Percentiles rank a stretch among this genome's conserved stretches.
phyloP scores from a whole-genome alignment of 2,329 filamentous ascomycete genomes.

The Orbilia blumenaviensis region DNA sequence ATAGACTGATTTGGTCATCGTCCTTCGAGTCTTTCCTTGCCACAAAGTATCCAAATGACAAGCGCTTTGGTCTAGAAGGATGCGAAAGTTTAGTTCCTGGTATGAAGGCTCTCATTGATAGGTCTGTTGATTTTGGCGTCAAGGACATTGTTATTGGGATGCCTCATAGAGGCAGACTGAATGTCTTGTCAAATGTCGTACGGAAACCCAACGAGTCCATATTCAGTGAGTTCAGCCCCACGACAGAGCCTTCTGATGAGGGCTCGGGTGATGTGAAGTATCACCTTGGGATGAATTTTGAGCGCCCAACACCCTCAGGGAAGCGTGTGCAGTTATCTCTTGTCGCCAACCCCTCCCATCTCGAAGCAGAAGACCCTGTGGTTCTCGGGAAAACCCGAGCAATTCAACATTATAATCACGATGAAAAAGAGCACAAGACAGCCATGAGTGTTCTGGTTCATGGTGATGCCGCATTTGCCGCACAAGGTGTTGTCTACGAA shows the following conservation, averaged over 20 bases:
- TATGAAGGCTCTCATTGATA: conserved; percentile 99
- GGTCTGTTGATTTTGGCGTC: conserved; percentile 96
- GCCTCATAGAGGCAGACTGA: conserved; percentile 97
- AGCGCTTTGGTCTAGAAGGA: conserved; percentile 97
- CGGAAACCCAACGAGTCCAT: conserved; percentile 99
- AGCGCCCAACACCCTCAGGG: conserved; percentile 95
- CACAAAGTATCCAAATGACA: conserved; percentile 99
- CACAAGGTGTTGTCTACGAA: conserved; percentile 97
- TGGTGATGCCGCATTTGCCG: conserved; percentile 96
- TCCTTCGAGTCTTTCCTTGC: conserved; percentile 96
- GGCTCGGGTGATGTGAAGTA: conserved; percentile 99
- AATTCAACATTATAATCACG: conserved; percentile 98
- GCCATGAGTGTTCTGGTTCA: conserved; percentile 97
- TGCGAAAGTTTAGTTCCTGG: conserved; percentile 96
- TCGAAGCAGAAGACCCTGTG: conserved; percentile 97
- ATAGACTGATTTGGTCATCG: conserved; percentile 97
- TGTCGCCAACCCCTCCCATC: conserved; percentile 96
- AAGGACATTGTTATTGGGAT: conserved; percentile 99
- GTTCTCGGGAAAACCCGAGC: conserved; percentile 97
- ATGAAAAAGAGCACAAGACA: conserved; percentile 85
- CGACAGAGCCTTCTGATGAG: conserved; percentile 86
- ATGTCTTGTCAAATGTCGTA: conserved; percentile 97
- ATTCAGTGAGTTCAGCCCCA: conserved; percentile 96
- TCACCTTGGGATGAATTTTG: conserved; percentile 99
- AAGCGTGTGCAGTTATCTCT: conserved; percentile 99